Conservation (phyloP, 2,329 filamentous ascomycete species). For the Colletotrichum chrysophilum region DNA sequence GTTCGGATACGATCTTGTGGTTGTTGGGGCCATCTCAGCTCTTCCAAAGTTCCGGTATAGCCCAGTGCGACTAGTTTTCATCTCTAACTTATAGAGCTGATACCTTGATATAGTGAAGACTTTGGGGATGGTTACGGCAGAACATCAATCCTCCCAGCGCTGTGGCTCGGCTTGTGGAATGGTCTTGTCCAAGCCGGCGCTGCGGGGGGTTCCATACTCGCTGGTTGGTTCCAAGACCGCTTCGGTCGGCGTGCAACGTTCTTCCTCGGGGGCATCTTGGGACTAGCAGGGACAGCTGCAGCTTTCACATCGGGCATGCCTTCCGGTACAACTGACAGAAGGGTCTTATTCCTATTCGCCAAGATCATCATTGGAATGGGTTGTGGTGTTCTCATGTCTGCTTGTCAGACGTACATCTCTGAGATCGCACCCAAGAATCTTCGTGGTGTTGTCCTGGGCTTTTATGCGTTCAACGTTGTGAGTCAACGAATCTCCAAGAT, state of each 20-base stretch:
- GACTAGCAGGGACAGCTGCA: background rate
- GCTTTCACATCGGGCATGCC: background rate
- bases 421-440: constrained; percentile 2
- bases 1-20: constrained; percentile 2
- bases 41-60: background rate
- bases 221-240: background rate
- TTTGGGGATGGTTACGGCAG: background rate
- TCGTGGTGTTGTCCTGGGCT: background rate
- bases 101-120: background rate
- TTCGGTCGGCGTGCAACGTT: background rate
- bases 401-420: constrained; percentile 2
- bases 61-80: background rate
- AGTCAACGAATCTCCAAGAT: background rate
- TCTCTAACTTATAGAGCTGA: background rate
- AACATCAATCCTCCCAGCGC: background rate
- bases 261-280: background rate
- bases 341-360: background rate
- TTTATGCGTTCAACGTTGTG: background rate
- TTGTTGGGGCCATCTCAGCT: background rate
- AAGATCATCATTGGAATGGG: constrained; percentile 3
- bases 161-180: constrained; percentile 4
- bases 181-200: background rate
- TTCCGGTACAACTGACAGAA: background rate
- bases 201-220: background rate
- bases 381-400: background rate